A percentile compares a stretch with the other conserved stretches of the same genome.
Conservation (phyloP, 257 asterid genomes). For the Lycium barbarum region DNA sequence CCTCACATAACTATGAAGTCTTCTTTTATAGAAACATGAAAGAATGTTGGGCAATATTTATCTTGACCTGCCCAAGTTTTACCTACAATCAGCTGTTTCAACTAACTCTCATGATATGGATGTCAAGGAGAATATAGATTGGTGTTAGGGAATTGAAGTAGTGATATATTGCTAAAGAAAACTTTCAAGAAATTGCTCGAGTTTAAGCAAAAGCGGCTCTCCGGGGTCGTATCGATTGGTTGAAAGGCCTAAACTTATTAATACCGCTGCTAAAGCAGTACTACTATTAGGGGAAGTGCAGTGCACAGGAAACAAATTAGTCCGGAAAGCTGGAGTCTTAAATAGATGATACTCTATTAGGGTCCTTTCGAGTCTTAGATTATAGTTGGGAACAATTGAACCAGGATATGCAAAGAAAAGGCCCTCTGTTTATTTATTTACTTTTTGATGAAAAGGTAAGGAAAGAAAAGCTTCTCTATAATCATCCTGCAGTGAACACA, state of each 20-base stretch:
- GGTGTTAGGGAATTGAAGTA: background rate
- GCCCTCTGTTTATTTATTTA: background rate
- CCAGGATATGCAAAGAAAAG: slow-evolving; percentile 13
- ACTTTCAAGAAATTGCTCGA: background rate
- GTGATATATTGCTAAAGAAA: background rate
- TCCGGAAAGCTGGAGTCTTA: background rate
- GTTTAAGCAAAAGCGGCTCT: too few relatives aligned
- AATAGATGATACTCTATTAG: background rate
- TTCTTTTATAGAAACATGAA: background rate
- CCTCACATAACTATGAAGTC: slow-evolving; percentile 10
- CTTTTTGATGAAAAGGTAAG: background rate
- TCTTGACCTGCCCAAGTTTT: slow-evolving; percentile 15
- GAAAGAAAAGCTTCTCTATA: background rate
- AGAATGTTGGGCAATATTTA: background rate
- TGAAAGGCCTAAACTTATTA: background rate
- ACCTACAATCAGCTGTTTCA: background rate
- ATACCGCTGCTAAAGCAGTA: slow-evolving; percentile 11
- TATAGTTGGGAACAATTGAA: background rate
- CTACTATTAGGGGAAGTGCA: background rate
- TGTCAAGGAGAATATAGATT: background rate
- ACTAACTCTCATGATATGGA: background rate
- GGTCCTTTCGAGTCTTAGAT: background rate
- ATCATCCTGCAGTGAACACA: background rate
- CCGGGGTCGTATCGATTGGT: too few relatives aligned
- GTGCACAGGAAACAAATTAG: background rate